A percentile compares a stretch with the other conserved stretches of the same genome.
These are phyloP conservation scores for Rhizophora mangle DNA, from an alignment of 345 rosid species.

Conservation along the genomic window DNA sequence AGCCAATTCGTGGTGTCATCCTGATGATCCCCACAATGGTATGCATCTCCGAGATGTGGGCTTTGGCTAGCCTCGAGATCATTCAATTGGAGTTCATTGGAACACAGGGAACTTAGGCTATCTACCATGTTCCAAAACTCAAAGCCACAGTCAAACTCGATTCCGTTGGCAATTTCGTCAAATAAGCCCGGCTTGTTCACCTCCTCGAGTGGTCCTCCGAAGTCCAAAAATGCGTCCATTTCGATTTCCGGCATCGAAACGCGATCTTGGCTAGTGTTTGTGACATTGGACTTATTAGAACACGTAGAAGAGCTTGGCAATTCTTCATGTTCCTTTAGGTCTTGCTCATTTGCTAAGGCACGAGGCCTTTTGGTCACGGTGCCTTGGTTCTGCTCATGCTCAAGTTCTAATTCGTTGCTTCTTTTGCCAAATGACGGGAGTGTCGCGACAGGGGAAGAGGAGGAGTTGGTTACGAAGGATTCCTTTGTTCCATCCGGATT, in stretches of 20 bases:
- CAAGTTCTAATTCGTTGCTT: background rate
- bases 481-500: conserved; percentile 22
- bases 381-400: conserved; percentile 13
- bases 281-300: conserved; percentile 33
- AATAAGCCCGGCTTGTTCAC: conserved; percentile 55
- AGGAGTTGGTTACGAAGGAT: conserved; percentile 29
- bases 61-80: conserved; percentile 20
- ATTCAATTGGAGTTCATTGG: conserved; percentile 13
- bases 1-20: conserved; percentile 54
- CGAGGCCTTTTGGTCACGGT: conserved; percentile 25
- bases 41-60: conserved; percentile 21
- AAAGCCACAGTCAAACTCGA: conserved; percentile 52
- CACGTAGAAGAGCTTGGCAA: conserved; percentile 37
- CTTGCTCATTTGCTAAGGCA: background rate
- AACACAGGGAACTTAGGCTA: conserved; percentile 32
- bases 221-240: conserved; percentile 10
- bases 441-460: conserved; percentile 31
- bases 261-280: conserved; percentile 19
- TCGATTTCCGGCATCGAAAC: conserved; percentile 16
- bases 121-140: conserved; percentile 79
- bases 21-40: background rate
- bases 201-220: conserved; percentile 35
- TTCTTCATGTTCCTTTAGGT: conserved; percentile 27
- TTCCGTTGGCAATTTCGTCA: conserved; percentile 16
- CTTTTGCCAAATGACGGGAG: conserved; percentile 5